Evolutionary conservation across 75 land plant species (phyloP).

Genomic region (Larix kaempferi): DNA sequence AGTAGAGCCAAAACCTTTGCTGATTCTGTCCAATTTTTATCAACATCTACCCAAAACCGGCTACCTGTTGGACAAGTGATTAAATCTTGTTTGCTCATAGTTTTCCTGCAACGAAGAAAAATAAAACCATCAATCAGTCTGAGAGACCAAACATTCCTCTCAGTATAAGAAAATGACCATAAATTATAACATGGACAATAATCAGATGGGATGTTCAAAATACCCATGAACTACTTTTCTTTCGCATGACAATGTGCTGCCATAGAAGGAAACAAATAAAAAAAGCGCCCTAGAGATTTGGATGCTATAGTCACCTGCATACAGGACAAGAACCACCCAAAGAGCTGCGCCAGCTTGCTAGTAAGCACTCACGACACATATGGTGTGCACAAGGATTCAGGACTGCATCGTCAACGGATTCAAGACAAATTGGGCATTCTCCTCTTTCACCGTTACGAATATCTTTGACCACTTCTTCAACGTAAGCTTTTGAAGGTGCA

Average conservation of each 20-base stretch:
- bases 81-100: conserved; percentile 65
- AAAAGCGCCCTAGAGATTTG: neutral
- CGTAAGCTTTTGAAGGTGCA: conserved; percentile 55
- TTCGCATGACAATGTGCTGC: no score
- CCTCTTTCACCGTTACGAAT: conserved; percentile 56
- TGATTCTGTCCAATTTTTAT: conserved; percentile 90
- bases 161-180: no score
- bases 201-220: no score
- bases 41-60: conserved; percentile 75
- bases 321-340: conserved; percentile 85
- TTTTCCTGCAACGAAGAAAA: conserved; percentile 44
- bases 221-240: no score
- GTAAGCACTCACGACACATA: conserved; percentile 90
- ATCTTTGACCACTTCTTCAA: conserved; percentile 74
- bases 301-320: conserved; percentile 56
- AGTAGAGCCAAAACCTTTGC: conserved; percentile 70
- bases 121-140: neutral
- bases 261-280: no score
- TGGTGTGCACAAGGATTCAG: conserved; percentile 94
- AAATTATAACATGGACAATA: no score
- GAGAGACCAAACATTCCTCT: no score
- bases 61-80: conserved; percentile 84
- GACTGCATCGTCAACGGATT: conserved; percentile 79
- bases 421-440: conserved; percentile 93
- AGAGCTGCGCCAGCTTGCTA: conserved; percentile 75